phyloP scores from a whole-genome alignment of 257 asterid species.

The Jasminum sambac region DNA sequence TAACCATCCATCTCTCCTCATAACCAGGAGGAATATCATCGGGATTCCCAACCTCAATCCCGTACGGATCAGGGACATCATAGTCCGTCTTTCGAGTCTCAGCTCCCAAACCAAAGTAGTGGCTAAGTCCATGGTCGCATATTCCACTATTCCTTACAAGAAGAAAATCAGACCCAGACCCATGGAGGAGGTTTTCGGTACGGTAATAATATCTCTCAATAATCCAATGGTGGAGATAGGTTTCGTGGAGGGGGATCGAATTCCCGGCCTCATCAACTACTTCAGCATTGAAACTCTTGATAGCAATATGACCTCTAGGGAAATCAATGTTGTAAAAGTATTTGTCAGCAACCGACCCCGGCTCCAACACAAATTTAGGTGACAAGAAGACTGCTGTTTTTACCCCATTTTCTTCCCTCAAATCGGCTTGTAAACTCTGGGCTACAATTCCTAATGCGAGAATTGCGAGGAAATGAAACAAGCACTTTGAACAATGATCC shows the following conservation, averaged over 20 bases:
- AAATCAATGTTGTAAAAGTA: slow-evolving; percentile 49
- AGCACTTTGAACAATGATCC: slow-evolving; percentile 18
- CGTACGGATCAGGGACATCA: slow-evolving; percentile 70
- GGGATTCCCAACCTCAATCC: slow-evolving; percentile 66
- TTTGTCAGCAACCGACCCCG: slow-evolving; percentile 63
- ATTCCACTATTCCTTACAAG: slow-evolving; percentile 50
- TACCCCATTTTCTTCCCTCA: slow-evolving; percentile 28
- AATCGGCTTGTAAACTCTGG: slow-evolving; percentile 31
- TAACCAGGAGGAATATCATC: slow-evolving; percentile 55
- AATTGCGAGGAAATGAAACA: slow-evolving; percentile 30
- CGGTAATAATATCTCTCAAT: slow-evolving; percentile 42
- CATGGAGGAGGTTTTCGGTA: slow-evolving; percentile 23
- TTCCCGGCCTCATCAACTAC: slow-evolving; percentile 63
- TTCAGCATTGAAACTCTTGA: slow-evolving; percentile 65
- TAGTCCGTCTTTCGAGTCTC: slow-evolving; percentile 73
- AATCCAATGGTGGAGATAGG: slow-evolving; percentile 84
- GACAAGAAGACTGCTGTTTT: slow-evolving; percentile 57
- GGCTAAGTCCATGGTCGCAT: slow-evolving; percentile 50
- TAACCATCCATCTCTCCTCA: slow-evolving; percentile 73
- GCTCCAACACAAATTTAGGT: slow-evolving; percentile 54
- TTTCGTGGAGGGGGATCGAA: slow-evolving; percentile 64
- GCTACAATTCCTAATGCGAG: slow-evolving; percentile 20
- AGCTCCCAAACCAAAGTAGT: slow-evolving; percentile 86
- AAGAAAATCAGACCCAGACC: slow-evolving; percentile 36
- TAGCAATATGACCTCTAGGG: slow-evolving; percentile 71